Base-by-base conservation (phyloP, 495 filamentous ascomycete genomes). In the Aspergillus nanangensis region DNA sequence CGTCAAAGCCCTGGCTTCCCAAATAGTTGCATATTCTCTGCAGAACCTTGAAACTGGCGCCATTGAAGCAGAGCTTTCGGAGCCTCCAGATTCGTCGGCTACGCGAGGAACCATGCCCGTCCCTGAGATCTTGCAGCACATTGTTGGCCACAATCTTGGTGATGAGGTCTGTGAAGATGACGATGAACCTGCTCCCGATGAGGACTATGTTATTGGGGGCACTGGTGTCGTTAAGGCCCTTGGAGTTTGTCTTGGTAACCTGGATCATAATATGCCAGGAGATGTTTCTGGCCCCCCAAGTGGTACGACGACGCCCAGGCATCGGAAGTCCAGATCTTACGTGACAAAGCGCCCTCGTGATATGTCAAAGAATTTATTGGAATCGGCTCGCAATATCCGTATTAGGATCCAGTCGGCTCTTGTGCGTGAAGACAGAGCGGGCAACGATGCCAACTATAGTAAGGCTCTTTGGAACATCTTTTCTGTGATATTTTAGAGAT, bases 201-300 rank as follows among this genome's bases (percentile, higher is more conserved):
- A 94, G 36, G 88, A 96, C 58, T 96, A 97, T 64, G 89, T 97
- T 31, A 90, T 98, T 56, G 90, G 91, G 29, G 91, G 92, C 15
- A 95, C 91, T 0, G 93, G 92, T 48, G 88, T 98, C 0, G 93
- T 95, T 25, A 95, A 96, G 64, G 91, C 90, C 18, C 70, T 98
- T 42, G 86, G 89, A 37, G 90, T 94, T 36, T 95, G 90, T 54
- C 75, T 98, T 24, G 83, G 86, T 44, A 94, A 95, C 52, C 45
- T 68, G 36, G 74, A 77, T 40, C 63, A 63, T 10, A 62, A 70
- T 44, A 50, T 52, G 48, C 60, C 65, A 21, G 64, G 65, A 8
- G 70, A 72, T 18, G 41, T 51, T 10, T 74, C 72, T 34, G 57
- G 66, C 4, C 65, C 70, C 7, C 47, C 66, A 0, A 81, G 79